phyloP scores from a whole-genome alignment of 2,329 filamentous ascomycete genomes.

The Dactylellina cionopaga region DNA sequence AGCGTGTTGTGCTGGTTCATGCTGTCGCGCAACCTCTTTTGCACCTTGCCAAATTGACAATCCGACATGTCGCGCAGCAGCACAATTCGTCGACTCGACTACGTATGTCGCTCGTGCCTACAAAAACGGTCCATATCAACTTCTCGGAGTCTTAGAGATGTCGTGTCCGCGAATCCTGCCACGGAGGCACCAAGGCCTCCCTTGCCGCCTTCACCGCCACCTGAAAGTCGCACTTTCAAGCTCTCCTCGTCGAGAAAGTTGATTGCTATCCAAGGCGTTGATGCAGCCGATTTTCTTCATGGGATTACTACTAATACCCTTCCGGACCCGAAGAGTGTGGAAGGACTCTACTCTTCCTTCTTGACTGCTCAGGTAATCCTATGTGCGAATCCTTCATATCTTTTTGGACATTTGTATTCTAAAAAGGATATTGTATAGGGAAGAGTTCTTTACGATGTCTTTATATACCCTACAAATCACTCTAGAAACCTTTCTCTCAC shows the following conservation, averaged over 20 bases:
- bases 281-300: conserved; percentile 85
- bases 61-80: conserved; percentile 29
- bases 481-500: conserved; percentile 43
- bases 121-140: conserved; percentile 40
- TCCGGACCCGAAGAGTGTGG: conserved; percentile 59
- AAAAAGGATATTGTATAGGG: conserved; percentile 63
- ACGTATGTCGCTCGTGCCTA: conserved; percentile 44
- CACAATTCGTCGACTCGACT: conserved; percentile 16
- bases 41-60: background rate
- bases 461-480: conserved; percentile 76
- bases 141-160: conserved; percentile 20
- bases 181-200: conserved; percentile 9
- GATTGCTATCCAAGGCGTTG: conserved; percentile 79
- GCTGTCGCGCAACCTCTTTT: conserved; percentile 2
- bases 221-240: conserved; percentile 62
- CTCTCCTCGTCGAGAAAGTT: conserved; percentile 77
- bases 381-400: background rate
- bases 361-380: conserved; percentile 73
- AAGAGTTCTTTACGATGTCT: conserved; percentile 86
- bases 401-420: conserved; percentile 52
- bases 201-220: conserved; percentile 25
- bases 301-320: conserved; percentile 82
- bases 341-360: conserved; percentile 80
- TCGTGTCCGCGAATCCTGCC: background rate
- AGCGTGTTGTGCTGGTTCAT: conserved; percentile 27